These are phyloP conservation scores for Periconia digitata DNA, from an alignment of 2,329 filamentous ascomycete species.

Conservation along the genomic window DNA sequence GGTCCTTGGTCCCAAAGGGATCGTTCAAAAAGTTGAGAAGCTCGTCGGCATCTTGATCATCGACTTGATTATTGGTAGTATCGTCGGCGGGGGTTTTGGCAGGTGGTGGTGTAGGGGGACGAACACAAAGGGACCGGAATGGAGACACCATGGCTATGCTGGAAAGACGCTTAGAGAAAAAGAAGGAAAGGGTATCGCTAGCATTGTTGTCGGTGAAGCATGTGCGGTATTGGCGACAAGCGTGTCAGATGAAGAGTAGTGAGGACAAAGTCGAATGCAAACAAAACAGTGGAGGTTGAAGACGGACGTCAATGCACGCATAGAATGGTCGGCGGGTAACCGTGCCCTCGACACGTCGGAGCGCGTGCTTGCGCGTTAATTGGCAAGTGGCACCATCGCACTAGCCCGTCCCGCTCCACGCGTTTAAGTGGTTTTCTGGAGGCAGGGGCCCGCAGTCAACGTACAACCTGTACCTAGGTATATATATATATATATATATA, in stretches of 20 bases:
- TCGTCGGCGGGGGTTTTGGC: slow-evolving; percentile 40
- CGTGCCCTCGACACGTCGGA: slow-evolving; percentile 1
- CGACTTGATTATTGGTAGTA: slow-evolving; percentile 19
- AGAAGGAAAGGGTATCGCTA: slow-evolving; percentile 16
- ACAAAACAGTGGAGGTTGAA: slow-evolving; percentile 6
- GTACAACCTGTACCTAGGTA: too few species aligned
- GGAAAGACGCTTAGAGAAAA: slow-evolving; percentile 19
- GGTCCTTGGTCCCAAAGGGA: slow-evolving; percentile 40
- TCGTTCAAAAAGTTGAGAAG: slow-evolving; percentile 48
- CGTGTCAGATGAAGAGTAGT: not conserved
- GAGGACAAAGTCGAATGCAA: not conserved
- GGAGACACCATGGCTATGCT: slow-evolving; percentile 45
- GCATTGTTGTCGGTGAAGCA: slow-evolving; percentile 23
- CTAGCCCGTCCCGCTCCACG: not conserved
- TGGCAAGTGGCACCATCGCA: too few species aligned
- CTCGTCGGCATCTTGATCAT: slow-evolving; percentile 38
- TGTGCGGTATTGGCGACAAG: not conserved
- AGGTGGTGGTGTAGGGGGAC: slow-evolving; percentile 61
- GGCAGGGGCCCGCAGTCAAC: too few species aligned
- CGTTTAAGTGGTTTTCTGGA: not conserved
- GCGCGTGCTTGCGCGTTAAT: not conserved
- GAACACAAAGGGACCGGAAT: slow-evolving; percentile 52
- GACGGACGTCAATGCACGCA: slow-evolving; percentile 1
- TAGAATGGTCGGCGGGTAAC: slow-evolving; percentile 1
- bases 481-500: too few species aligned